Conservation (phyloP, 176 grass and related monocot species). For the Calamus simplicifolius region DNA sequence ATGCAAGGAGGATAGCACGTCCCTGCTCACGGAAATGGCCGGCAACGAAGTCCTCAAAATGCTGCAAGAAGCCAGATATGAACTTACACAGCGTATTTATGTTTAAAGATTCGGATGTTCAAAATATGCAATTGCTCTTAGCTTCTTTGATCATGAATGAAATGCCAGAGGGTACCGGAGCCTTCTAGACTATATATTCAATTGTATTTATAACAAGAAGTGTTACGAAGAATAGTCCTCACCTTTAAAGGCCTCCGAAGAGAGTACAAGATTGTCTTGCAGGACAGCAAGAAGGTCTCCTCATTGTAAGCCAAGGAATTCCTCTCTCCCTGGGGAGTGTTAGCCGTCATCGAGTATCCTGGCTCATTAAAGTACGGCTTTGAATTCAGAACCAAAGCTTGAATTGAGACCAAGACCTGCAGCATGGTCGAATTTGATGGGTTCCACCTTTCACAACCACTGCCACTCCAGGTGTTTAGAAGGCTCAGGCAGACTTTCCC, state of each 20-base stretch:
- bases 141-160: too few species aligned
- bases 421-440: slow-evolving; percentile 77
- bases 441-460: slow-evolving; percentile 75
- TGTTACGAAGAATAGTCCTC: slow-evolving; percentile 6
- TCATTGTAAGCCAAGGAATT: slow-evolving; percentile 53
- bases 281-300: slow-evolving; percentile 49
- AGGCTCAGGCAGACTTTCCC: slow-evolving; percentile 94
- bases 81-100: slow-evolving; percentile 3
- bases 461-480: slow-evolving; percentile 65
- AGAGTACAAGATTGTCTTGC: slow-evolving; percentile 85
- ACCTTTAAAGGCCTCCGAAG: slow-evolving; percentile 71
- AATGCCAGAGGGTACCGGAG: too few species aligned
- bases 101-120: neutral
- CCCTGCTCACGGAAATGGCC: slow-evolving; percentile 68
- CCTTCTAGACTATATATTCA: too few species aligned
- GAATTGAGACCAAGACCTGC: slow-evolving; percentile 85
- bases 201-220: too few species aligned
- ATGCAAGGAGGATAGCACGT: slow-evolving; percentile 44
- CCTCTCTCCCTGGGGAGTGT: slow-evolving; percentile 29
- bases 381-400: slow-evolving; percentile 87
- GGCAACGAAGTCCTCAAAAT: slow-evolving; percentile 63
- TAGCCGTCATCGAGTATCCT: slow-evolving; percentile 36
- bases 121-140: too few species aligned
- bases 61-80: slow-evolving; percentile 43
- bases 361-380: slow-evolving; percentile 92